Evolutionary conservation across 495 filamentous ascomycete genomes (phyloP), one percentile per base, ranked within the genome.

Genomic region (Articulospora tetracladia): DNA sequence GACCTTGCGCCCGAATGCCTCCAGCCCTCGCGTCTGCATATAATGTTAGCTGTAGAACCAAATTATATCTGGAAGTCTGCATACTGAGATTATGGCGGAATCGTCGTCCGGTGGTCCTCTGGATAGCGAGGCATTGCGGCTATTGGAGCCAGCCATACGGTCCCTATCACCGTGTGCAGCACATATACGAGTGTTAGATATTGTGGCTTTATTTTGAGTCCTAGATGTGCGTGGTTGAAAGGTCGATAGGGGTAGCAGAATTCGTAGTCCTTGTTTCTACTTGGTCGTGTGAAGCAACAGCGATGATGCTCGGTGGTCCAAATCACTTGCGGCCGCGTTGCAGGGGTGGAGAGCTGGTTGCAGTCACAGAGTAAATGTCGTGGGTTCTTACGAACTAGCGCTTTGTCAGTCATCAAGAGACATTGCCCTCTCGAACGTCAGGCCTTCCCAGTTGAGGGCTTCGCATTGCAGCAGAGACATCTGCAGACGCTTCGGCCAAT

Each of bases 1-100:
- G 58, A 99, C 92, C 76, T 96, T 99, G 66, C 92, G 84, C 54
- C 91, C 85, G 74, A 99, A 97, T 36, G 92, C 91, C 74, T 97
- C 92, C 62, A 99, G 76, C 63, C 93, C 89, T 68, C 91, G 86
- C 47, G 91, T 83, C 93, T 98, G 28, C 17, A 23, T 55, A 2
- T 6, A 6, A n/a, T 24, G 17, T 50, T 27, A 39, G 28, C 22
- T 13, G 11, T 19, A 22, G 22, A 12, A 55, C n/a, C 28, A 23
- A 15, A 3, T 30, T 53, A 17, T 30, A 10, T 24, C 17, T 24
- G 6, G 22, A 41, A 20, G 20, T 23, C 6, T 30, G 30, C 59
- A 22, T 67, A 83, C 81, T 68, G 78, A 82, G 66, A 83, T 77
- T 55, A 82, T 76, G 50, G 74, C 66, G 57, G 78, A 74, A 62